A percentile compares a stretch with the other conserved stretches of the same genome.
Evolutionary conservation across 352 stramenopile genomes (phyloP).

Genomic region (Globisporangium uncinulatum): DNA sequence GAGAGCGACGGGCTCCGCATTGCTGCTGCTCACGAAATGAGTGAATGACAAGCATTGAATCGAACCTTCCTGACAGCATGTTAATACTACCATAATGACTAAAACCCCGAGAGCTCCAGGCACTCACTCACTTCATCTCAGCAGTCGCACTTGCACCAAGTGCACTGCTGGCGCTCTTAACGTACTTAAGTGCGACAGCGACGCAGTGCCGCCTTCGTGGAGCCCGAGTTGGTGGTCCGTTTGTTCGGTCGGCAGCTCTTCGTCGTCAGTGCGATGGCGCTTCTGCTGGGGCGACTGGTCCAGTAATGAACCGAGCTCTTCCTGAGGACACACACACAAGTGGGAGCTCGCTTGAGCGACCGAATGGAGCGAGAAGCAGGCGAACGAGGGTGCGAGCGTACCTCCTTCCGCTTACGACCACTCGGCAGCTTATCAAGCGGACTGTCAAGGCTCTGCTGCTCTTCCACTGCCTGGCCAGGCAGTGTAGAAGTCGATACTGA

Average conservation of each 20-base stretch:
- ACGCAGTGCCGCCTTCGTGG: background rate
- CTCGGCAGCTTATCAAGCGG: background rate
- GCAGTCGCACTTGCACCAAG: background rate
- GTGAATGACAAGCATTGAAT: background rate
- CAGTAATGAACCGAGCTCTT: background rate
- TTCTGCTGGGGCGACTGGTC: background rate
- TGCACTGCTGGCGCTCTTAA: background rate
- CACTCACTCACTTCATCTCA: background rate
- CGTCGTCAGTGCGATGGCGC: background rate
- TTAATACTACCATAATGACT: background rate
- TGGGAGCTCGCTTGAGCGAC: background rate
- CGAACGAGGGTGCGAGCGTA: background rate
- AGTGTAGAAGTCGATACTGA: too few species aligned
- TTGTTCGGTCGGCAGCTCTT: background rate
- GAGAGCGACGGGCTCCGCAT: background rate
- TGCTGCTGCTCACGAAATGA: background rate
- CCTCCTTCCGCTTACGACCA: background rate
- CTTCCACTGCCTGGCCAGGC: too few species aligned
- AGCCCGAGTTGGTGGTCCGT: background rate
- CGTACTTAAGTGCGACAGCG: too few species aligned
- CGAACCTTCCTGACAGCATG: background rate
- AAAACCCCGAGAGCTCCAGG: too few species aligned
- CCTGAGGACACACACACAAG: background rate
- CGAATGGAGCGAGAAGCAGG: too few species aligned
- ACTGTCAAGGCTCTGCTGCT: background rate